Base-by-base conservation (phyloP, 139 green algal genomes). In the Gonium pectorale region DNA sequence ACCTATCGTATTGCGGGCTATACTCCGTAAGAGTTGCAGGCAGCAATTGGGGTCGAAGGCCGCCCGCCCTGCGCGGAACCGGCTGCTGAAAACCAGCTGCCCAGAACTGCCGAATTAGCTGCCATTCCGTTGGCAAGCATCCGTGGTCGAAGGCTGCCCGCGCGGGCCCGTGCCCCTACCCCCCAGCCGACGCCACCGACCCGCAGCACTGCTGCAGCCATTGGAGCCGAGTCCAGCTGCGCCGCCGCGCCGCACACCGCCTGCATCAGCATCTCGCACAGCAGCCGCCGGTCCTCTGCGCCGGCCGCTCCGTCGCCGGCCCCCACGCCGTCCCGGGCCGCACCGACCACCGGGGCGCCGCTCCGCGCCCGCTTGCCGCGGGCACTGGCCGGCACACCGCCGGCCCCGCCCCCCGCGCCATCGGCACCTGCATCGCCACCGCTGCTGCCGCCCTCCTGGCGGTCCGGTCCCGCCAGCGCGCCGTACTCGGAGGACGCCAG, bases 161-260 rank as follows among this genome's bases (percentile, higher is more conserved):
- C n/a, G n/a, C n/a, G n/a, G n/a, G n/a, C 33, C 22, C 13, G 13
- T 5, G 35, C 35, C 17, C 33, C 9, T 29, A 21, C 22, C 2
- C 5, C 38, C 38, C 19, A 35, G 24, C 7, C 24, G 0, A 2
- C 31, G 35, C 38, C 24, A 56, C 56, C 11, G 38, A 82, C 75
- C 59, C 33, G 41, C 59, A 82, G 59, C 29, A 54, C 75, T 15
- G 59, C n/a, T 5, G 75, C 75, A 11, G 75, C 75, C 75, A 82
- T 41, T 1, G 41, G 13, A 3, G 60, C 0, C 3, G 75, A 43
- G 1, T 62, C 27, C 27, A 82, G 41, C 38, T 82, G 59, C 29
- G 0, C n/a, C 19, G 60, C 40, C 6, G 59, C 59, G 11, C 1
- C 63, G 64, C 75, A 82, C n/a, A 82, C 75, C 11, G 59, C 59